Evolutionary conservation across 495 filamentous ascomycete species (phyloP).

Genomic region (Aspergillus mulundensis): DNA sequence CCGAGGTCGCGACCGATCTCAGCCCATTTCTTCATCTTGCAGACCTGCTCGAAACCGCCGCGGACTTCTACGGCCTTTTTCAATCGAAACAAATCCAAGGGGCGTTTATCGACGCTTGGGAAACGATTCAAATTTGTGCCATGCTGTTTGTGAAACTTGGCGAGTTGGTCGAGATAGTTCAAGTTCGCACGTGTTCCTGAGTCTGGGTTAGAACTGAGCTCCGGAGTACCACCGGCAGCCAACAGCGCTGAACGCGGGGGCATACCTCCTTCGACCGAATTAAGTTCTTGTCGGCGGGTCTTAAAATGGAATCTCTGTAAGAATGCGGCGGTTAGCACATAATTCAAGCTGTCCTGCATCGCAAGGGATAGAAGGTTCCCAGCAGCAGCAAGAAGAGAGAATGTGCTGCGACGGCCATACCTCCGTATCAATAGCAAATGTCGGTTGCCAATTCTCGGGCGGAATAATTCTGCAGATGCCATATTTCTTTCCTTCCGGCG

Average conservation of each 20-base stretch:
- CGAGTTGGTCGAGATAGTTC: conserved; percentile 91
- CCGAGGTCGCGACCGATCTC: conserved; percentile 96
- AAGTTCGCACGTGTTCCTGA: conserved; percentile 90
- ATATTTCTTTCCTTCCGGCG: conserved; percentile 75
- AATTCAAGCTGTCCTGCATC: background rate
- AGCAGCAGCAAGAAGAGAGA: background rate
- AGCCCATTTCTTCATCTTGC: conserved; percentile 98
- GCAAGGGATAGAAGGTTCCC: conserved; percentile 5
- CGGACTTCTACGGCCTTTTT: conserved; percentile 94
- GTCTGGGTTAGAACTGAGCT: conserved; percentile 35
- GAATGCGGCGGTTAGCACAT: conserved; percentile 8
- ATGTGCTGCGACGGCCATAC: conserved; percentile 45
- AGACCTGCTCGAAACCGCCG: conserved; percentile 92
- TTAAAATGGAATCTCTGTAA: conserved; percentile 89
- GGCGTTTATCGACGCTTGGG: conserved; percentile 96
- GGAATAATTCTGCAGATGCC: conserved; percentile 95
- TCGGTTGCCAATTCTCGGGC: conserved; percentile 87
- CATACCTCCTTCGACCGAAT: conserved; percentile 97
- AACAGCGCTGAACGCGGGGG: conserved; percentile 33
- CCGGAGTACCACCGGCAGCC: conserved; percentile 32
- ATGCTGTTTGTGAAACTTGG: conserved; percentile 96
- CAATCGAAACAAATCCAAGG: conserved; percentile 89
- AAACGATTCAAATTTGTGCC: conserved; percentile 90
- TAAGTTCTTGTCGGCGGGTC: conserved; percentile 94
- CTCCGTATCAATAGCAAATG: conserved; percentile 96